Percentiles rank a stretch among this genome's conserved stretches.
These are phyloP conservation scores for Neurospora sp. DNA, from an alignment of 495 filamentous ascomycete species.

Conservation along the genomic window DNA sequence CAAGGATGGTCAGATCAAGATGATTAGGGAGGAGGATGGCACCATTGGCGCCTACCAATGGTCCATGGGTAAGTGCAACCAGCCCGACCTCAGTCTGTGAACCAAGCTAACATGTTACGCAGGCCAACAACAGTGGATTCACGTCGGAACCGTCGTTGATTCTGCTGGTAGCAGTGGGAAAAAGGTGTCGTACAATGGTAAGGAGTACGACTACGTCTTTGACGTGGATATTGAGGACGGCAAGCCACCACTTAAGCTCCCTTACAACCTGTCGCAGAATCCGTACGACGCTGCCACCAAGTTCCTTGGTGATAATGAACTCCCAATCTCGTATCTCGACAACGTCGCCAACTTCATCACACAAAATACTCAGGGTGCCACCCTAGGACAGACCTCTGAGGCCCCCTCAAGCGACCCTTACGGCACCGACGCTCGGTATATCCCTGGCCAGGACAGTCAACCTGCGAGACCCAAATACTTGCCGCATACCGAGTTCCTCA, in stretches of 20 bases:
- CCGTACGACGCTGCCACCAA: constrained; percentile 86
- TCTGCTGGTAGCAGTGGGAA: constrained; percentile 70
- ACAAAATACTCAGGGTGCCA: constrained; percentile 77
- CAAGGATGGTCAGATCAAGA: constrained; percentile 88
- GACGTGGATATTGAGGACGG: constrained; percentile 97
- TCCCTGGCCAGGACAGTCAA: constrained; percentile 52
- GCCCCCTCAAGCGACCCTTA: constrained; percentile 53
- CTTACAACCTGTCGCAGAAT: constrained; percentile 87
- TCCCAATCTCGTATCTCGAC: constrained; percentile 83
- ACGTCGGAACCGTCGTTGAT: constrained; percentile 88
- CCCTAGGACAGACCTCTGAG: constrained; percentile 47
- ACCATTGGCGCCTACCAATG: constrained; percentile 74
- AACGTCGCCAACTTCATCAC: constrained; percentile 92
- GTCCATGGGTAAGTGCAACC: constrained; percentile 40
- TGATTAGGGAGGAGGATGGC: constrained; percentile 73
- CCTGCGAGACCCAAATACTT: constrained; percentile 49
- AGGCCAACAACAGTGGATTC: constrained; percentile 57
- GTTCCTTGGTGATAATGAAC: constrained; percentile 84
- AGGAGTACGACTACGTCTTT: constrained; percentile 96
- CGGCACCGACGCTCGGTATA: constrained; percentile 68
- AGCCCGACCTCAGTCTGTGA: not conserved
- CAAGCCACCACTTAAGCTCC: constrained; percentile 84
- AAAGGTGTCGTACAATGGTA: constrained; percentile 62
- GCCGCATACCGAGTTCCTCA: constrained; percentile 78
- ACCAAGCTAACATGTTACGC: constrained; percentile 4